phyloP scores from a whole-genome alignment of 305 asterid genomes.

The Rubia occidens region DNA sequence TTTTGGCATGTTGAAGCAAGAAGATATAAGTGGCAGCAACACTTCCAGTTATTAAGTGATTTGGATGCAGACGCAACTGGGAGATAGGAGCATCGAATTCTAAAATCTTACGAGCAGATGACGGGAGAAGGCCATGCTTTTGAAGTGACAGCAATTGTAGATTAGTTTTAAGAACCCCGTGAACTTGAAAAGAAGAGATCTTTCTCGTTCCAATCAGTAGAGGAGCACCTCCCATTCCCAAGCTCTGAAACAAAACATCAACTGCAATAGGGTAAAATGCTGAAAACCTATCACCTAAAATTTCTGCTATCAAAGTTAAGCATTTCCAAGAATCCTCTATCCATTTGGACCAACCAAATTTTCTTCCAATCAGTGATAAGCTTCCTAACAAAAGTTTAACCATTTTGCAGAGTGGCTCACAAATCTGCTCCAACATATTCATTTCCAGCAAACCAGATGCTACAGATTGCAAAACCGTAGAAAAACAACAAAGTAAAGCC shows the following conservation, averaged over 20 bases:
- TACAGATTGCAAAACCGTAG: conserved; percentile 86
- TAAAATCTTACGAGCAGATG: conserved; percentile 64
- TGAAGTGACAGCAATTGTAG: conserved; percentile 86
- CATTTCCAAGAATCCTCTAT: conserved; percentile 96
- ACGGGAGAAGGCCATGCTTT: conserved; percentile 78
- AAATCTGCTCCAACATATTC: conserved; percentile 72
- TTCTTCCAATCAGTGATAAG: conserved; percentile 75
- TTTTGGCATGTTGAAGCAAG: conserved; percentile 77
- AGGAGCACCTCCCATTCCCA: conserved; percentile 40
- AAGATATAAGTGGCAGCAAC: conserved; percentile 83
- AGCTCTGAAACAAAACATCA: conserved; percentile 84
- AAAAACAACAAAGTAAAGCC: conserved; percentile 71
- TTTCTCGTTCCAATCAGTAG: conserved; percentile 29
- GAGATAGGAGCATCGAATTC: conserved; percentile 68
- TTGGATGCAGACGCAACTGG: conserved; percentile 92
- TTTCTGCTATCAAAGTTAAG: conserved; percentile 97
- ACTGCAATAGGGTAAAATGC: conserved; percentile 61
- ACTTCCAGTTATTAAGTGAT: conserved; percentile 88
- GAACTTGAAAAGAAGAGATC: conserved; percentile 75
- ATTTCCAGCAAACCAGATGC: conserved; percentile 98
- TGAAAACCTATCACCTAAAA: conserved; percentile 76
- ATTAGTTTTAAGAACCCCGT: conserved; percentile 94
- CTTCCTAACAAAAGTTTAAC: conserved; percentile 74
- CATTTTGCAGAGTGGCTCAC: conserved; percentile 80
- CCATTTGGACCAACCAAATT: conserved; percentile 96